Conservation (phyloP, 352 stramenopile species). For the Bremia lactucae region DNA sequence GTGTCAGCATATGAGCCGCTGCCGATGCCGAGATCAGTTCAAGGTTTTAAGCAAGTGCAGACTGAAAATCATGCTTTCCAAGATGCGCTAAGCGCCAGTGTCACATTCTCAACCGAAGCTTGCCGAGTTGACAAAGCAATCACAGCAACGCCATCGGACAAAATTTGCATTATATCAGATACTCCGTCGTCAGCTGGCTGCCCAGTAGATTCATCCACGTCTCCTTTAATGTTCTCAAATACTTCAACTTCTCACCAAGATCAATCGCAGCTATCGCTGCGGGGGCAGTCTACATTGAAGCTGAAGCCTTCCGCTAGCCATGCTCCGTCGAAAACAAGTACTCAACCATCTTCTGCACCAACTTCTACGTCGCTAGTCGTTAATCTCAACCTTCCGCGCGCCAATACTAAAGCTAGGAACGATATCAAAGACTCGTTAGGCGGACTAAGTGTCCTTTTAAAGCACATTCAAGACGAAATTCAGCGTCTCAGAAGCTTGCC, state of each 20-base stretch:
- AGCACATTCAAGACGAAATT: constrained; percentile 22
- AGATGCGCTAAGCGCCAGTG: constrained; percentile 5
- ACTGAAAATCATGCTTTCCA: constrained; percentile 1
- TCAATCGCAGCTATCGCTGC: constrained; percentile 1
- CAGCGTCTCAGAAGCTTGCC: constrained; percentile 5
- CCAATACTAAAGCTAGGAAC: not conserved
- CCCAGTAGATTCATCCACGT: not conserved
- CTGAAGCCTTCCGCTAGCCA: no score
- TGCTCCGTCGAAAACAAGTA: not conserved
- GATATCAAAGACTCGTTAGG: not conserved
- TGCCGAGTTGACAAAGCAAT: constrained; percentile 1
- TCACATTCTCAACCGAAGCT: constrained; percentile 1
- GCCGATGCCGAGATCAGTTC: constrained; percentile 6
- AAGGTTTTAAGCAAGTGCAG: not conserved
- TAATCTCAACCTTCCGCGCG: not conserved
- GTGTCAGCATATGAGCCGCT: constrained; percentile 17
- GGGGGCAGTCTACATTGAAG: no score
- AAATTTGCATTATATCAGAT: constrained; percentile 9
- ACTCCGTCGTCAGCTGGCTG: not conserved
- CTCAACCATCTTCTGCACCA: not conserved
- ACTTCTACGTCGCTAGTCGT: constrained; percentile 5
- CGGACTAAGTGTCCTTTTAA: constrained; percentile 6
- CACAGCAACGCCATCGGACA: not conserved
- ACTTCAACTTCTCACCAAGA: not conserved
- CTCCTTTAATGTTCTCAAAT: not conserved